Conservation (phyloP, 306 rosid species). For the Gillenia trifoliata region DNA sequence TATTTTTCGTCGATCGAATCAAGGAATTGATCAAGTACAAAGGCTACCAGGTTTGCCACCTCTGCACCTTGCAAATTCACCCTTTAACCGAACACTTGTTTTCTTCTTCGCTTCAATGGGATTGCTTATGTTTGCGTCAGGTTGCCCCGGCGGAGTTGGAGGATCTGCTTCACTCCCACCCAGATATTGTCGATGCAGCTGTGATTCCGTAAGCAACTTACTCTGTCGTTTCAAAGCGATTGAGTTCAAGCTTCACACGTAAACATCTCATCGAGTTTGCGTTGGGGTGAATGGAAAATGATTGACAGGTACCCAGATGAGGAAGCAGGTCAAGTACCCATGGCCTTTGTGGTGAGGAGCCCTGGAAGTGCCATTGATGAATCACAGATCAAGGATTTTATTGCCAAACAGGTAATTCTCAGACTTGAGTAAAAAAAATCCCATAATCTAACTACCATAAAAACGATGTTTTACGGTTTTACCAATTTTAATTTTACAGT, state of each 20-base stretch:
- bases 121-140: conserved; percentile 17
- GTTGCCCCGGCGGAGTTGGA: conserved; percentile 76
- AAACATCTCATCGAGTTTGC: background rate
- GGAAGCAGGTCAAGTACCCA: conserved; percentile 71
- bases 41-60: conserved; percentile 25
- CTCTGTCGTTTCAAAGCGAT: background rate
- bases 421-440: no score
- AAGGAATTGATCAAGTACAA: conserved; percentile 36
- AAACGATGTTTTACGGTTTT: background rate
- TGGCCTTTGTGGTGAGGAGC: conserved; percentile 54
- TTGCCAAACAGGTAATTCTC: conserved; percentile 45
- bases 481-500: background rate
- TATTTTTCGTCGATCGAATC: conserved; percentile 25
- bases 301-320: conserved; percentile 55
- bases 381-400: conserved; percentile 40
- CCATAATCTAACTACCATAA: background rate
- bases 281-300: background rate
- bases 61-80: background rate
- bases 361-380: conserved; percentile 31
- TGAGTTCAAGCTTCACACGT: background rate
- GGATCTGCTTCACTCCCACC: conserved; percentile 55
- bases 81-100: background rate
- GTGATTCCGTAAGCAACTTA: conserved; percentile 49
- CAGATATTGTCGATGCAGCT: conserved; percentile 53
- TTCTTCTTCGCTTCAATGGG: background rate